Evolutionary conservation across 805 yeast species (phyloP), one percentile per base, ranked within the genome.

Genomic region (Starmerella riodocensis): DNA sequence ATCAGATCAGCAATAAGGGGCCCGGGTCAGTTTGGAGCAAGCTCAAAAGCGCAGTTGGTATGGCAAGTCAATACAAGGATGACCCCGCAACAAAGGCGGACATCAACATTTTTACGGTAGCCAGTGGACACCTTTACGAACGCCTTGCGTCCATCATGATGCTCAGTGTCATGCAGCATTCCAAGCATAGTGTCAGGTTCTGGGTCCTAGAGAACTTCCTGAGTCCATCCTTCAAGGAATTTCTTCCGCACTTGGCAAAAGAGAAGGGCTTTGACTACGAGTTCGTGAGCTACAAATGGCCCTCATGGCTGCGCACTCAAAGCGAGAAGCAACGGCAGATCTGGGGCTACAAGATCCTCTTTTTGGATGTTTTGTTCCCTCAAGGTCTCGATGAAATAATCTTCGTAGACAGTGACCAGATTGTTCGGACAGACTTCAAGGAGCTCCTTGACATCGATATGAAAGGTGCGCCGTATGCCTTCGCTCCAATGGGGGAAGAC

Each of bases 261-360:
- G 54, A 69, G 39, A 72, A 70, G 52, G 73, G 74, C 1, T 79
- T 82, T 53, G 69, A 77, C 35, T 81, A 76, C 53, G 88, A 84
- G 51, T 59, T 84, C 32, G 65, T 91, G n/a, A 73, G 79, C 1
- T 88, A 81, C 57, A 78, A 79, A 46, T 88, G 98, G 98, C 98
- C 98, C 12, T 57, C 65, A 8, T 88, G 96, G 94, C 63, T 88
- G 17, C 69, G 86, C 36, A 68, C 69, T 3, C 97, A 88, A 59
- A 58, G 77, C 27, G 88, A 79, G 48, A 73, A 73, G 52, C 85
- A 78, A 53, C 67, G 95, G 45, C 74, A 76, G 3, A 73, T 84
- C 37, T 82, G 94, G 85, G 94, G 91, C 4, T 82, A 79, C 55
- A 88, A 88, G 57, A 76, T 86, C 26, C 60, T 88, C 36, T 84